Conservation (phyloP, 805 yeast species). For the Kazachstania psychrophila region DNA sequence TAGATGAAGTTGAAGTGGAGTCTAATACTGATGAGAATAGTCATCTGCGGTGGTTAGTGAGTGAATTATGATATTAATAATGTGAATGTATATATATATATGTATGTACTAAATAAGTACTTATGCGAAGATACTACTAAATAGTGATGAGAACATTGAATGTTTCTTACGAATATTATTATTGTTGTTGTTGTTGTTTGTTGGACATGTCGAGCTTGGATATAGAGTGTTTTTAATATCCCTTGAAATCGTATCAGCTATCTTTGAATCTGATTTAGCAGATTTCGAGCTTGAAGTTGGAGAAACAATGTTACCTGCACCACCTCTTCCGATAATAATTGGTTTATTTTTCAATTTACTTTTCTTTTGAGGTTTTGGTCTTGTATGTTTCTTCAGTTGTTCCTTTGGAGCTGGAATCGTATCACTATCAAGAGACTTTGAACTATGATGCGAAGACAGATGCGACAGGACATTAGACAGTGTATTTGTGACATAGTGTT, state of each 20-base stretch:
- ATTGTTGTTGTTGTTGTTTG: background rate
- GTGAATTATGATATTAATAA: background rate
- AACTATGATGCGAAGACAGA: background rate
- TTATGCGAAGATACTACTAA: conserved; percentile 1
- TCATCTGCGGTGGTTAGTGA: background rate
- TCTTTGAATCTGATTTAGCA: background rate
- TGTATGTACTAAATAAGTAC: too few relatives aligned
- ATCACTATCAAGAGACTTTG: background rate
- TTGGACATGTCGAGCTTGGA: background rate
- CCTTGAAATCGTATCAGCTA: background rate
- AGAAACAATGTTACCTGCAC: conserved; percentile 30
- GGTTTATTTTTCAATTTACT: conserved; percentile 3
- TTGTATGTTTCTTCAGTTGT: background rate
- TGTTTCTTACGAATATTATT: background rate
- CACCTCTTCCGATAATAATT: conserved; percentile 29
- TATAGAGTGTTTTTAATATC: background rate
- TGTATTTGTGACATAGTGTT: conserved; percentile 1
- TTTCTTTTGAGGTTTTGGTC: background rate
- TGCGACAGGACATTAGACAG: conserved; percentile 2
- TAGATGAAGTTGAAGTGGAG: conserved; percentile 1
- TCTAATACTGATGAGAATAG: background rate
- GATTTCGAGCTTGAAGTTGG: conserved; percentile 16
- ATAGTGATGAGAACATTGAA: background rate
- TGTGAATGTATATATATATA: too few relatives aligned
- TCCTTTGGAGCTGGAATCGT: background rate